phyloP scores from a whole-genome alignment of 2,329 filamentous ascomycete genomes.

The Aplosporella prunicola region DNA sequence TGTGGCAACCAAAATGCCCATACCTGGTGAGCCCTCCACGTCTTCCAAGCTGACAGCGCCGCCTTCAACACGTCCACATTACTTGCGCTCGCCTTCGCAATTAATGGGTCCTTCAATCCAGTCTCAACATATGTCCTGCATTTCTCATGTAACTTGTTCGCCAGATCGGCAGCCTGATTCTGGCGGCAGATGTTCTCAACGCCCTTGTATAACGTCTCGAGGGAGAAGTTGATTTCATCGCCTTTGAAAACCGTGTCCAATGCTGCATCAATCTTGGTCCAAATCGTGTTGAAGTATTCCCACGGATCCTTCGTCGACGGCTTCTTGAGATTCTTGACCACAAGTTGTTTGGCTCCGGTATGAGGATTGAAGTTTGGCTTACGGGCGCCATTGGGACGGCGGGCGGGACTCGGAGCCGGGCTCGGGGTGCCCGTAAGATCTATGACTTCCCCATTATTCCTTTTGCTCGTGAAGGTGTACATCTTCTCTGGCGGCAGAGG shows the following conservation, averaged over 20 bases:
- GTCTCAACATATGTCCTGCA: slow-evolving; percentile 55
- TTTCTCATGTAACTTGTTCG: slow-evolving; percentile 53
- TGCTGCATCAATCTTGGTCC: slow-evolving; percentile 63
- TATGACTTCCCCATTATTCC: slow-evolving; percentile 22
- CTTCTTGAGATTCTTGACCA: slow-evolving; percentile 84
- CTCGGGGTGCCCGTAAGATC: slow-evolving; percentile 37
- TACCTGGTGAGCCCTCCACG: slow-evolving; percentile 72
- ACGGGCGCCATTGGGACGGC: slow-evolving; percentile 27
- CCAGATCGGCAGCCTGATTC: slow-evolving; percentile 59
- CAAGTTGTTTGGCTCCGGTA: slow-evolving; percentile 69
- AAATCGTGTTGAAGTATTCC: slow-evolving; percentile 68
- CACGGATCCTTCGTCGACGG: slow-evolving; percentile 56
- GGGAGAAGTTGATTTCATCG: slow-evolving; percentile 51
- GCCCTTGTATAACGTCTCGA: slow-evolving; percentile 81
- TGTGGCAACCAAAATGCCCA: slow-evolving; percentile 19
- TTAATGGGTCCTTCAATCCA: slow-evolving; percentile 49
- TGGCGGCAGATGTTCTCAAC: slow-evolving; percentile 87
- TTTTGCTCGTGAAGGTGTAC: slow-evolving; percentile 38
- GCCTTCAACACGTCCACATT: slow-evolving; percentile 56
- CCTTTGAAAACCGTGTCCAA: slow-evolving; percentile 64
- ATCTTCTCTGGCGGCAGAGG: slow-evolving; percentile 37
- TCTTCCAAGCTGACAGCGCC: slow-evolving; percentile 57
- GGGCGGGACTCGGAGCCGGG: slow-evolving; percentile 15
- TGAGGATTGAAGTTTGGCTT: slow-evolving; percentile 57
- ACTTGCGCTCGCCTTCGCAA: slow-evolving; percentile 45